These are phyloP conservation scores for Caloboletus firmus DNA, from an alignment of 1,284 basidiomycete genomes.

Conservation along the genomic window DNA sequence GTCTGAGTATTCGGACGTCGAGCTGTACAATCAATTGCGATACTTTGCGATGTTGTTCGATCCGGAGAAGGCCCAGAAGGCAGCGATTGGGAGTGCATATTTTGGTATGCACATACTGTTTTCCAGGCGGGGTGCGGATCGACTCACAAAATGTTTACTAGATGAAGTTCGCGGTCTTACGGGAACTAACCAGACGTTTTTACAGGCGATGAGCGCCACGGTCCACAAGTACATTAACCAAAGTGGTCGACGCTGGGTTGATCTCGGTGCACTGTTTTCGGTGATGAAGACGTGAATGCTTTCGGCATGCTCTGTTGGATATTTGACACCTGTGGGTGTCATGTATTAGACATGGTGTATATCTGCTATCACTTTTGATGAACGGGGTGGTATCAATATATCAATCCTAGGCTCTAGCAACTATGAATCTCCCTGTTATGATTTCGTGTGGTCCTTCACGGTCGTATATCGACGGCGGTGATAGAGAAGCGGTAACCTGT, in stretches of 20 bases:
- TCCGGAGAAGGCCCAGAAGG: slow-evolving; percentile 58
- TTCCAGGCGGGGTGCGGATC: not conserved
- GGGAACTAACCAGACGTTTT: slow-evolving; percentile 47
- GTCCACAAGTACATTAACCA: slow-evolving; percentile 79
- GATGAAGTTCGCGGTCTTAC: slow-evolving; percentile 58
- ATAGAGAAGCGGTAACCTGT: slow-evolving; percentile 46
- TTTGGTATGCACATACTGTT: slow-evolving; percentile 42
- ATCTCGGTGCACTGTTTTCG: slow-evolving; percentile 70
- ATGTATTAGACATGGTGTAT: slow-evolving; percentile 13
- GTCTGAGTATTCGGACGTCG: slow-evolving; percentile 84
- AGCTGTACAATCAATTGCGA: slow-evolving; percentile 85
- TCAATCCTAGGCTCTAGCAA: not conserved
- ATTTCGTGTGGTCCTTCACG: slow-evolving; percentile 24
- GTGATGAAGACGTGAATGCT: slow-evolving; percentile 56
- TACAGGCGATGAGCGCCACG: slow-evolving; percentile 54
- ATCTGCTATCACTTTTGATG: not conserved
- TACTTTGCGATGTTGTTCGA: slow-evolving; percentile 83
- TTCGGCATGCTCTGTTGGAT: not conserved
- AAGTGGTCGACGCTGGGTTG: slow-evolving; percentile 86
- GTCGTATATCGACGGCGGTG: slow-evolving; percentile 47
- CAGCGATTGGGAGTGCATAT: slow-evolving; percentile 47
- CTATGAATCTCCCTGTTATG: not conserved
- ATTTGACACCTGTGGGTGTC: not conserved
- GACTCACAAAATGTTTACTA: slow-evolving; percentile 29
- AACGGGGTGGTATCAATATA: slow-evolving; percentile 10